phyloP scores from a whole-genome alignment of 1,284 basidiomycete species.

The Athelia psychrophila region DNA sequence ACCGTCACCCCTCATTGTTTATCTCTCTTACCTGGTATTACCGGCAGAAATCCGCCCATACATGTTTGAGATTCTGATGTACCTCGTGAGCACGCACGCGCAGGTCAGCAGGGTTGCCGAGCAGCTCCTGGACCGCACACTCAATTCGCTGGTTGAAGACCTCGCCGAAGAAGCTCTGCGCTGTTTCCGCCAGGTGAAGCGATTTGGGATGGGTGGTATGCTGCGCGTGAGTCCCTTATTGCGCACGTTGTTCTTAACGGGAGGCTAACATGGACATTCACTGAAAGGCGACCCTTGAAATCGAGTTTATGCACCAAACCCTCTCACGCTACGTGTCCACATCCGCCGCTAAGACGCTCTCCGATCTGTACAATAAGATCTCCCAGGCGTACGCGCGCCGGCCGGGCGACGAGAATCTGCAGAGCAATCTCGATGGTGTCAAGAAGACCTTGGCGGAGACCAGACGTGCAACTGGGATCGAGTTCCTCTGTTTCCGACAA shows the following conservation, averaged over 20 bases:
- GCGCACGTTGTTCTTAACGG: too few relatives aligned
- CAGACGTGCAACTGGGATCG: conserved; percentile 87
- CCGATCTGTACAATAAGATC: conserved; percentile 92
- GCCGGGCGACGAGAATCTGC: conserved; percentile 78
- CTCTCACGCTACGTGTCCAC: conserved; percentile 85
- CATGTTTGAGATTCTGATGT: conserved; percentile 88
- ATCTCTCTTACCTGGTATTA: too few relatives aligned
- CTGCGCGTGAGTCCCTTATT: conserved; percentile 63
- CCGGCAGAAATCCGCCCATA: conserved; percentile 86
- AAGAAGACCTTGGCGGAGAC: conserved; percentile 88
- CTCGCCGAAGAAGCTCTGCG: conserved; percentile 80
- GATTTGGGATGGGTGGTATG: conserved; percentile 99
- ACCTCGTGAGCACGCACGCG: conserved; percentile 90
- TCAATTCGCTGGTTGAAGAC: conserved; percentile 81
- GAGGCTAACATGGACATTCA: too few relatives aligned
- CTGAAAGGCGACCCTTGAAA: conserved; percentile 90
- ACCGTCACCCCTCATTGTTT: background rate
- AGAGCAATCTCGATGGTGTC: conserved; percentile 87
- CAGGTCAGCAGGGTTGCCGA: conserved; percentile 84
- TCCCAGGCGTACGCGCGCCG: conserved; percentile 86
- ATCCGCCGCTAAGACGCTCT: conserved; percentile 77
- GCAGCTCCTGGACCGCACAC: conserved; percentile 76
- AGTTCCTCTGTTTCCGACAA: conserved; percentile 89
- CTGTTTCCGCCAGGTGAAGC: conserved; percentile 83
- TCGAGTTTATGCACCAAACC: conserved; percentile 98